Percentiles rank a stretch among this genome's conserved stretches.
These are phyloP conservation scores for Pisolithus albus DNA, from an alignment of 768 basidiomycete species.

Conservation along the genomic window DNA sequence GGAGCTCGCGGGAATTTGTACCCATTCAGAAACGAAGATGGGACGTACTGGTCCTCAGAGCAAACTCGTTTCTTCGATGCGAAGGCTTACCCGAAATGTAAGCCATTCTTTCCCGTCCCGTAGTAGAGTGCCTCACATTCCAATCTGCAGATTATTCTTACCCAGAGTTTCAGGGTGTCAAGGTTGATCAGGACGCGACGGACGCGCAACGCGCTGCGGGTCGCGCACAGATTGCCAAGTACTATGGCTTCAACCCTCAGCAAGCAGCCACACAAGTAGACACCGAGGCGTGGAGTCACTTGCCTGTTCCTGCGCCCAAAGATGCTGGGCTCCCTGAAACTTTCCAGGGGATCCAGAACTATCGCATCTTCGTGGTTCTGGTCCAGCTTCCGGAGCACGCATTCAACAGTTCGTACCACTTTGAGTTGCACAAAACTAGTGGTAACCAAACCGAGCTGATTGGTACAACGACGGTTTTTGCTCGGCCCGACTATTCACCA, in stretches of 20 bases:
- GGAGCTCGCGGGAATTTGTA: slow-evolving; percentile 13
- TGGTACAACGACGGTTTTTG: slow-evolving; percentile 20
- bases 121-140: background rate
- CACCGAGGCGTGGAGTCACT: slow-evolving; percentile 9
- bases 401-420: slow-evolving; percentile 17
- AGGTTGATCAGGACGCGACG: slow-evolving; percentile 16
- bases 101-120: background rate
- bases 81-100: slow-evolving; percentile 19
- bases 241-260: slow-evolving; percentile 20
- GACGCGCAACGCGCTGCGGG: slow-evolving; percentile 11
- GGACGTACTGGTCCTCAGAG: slow-evolving; percentile 20
- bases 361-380: slow-evolving; percentile 21
- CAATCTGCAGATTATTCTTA: slow-evolving; percentile 22
- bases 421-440: slow-evolving; percentile 15
- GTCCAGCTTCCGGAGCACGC: slow-evolving; percentile 21
- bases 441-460: slow-evolving; percentile 6
- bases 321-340: slow-evolving; percentile 8
- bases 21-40: slow-evolving; percentile 20
- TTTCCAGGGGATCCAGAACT: slow-evolving; percentile 14
- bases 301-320: slow-evolving; percentile 8
- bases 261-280: slow-evolving; percentile 1
- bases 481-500: slow-evolving; percentile 16
- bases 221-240: slow-evolving; percentile 17
- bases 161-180: slow-evolving; percentile 17
- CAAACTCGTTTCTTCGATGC: slow-evolving; percentile 18